phyloP scores from a whole-genome alignment of 2,329 filamentous ascomycete species.

The Eurotiales sp. region DNA sequence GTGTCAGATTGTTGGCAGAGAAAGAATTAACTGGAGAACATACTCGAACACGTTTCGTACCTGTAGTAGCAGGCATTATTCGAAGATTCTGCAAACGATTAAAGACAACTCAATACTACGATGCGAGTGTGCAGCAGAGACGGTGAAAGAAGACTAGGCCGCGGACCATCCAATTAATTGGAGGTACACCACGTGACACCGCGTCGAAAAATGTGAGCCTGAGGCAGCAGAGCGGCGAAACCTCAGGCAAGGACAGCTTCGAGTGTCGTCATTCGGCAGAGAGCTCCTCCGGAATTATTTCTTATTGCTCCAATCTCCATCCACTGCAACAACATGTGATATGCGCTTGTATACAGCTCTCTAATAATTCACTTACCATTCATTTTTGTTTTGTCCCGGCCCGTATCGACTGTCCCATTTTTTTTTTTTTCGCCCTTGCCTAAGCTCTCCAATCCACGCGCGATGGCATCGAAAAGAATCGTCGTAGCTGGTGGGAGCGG shows the following conservation, averaged over 20 bases:
- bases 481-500: constrained; percentile 93
- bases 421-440: background rate
- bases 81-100: background rate
- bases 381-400: too few species aligned
- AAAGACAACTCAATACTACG: background rate
- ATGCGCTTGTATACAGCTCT: too few species aligned
- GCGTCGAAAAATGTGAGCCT: background rate
- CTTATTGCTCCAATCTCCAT: too few species aligned
- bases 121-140: background rate
- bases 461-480: constrained; percentile 66
- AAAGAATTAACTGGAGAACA: constrained; percentile 17
- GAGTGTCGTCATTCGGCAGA: constrained; percentile 12
- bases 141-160: background rate
- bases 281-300: too few species aligned
- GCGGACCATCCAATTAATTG: background rate
- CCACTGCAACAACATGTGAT: too few species aligned
- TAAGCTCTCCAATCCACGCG: background rate
- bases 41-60: constrained; percentile 53
- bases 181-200: background rate
- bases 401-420: too few species aligned
- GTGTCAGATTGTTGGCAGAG: constrained; percentile 19
- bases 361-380: too few species aligned
- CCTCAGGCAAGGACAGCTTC: background rate
- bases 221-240: background rate
- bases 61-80: constrained; percentile 51